Evolutionary conservation across 129 eudicot species (phyloP).

Genomic region (Tagetes patula): DNA sequence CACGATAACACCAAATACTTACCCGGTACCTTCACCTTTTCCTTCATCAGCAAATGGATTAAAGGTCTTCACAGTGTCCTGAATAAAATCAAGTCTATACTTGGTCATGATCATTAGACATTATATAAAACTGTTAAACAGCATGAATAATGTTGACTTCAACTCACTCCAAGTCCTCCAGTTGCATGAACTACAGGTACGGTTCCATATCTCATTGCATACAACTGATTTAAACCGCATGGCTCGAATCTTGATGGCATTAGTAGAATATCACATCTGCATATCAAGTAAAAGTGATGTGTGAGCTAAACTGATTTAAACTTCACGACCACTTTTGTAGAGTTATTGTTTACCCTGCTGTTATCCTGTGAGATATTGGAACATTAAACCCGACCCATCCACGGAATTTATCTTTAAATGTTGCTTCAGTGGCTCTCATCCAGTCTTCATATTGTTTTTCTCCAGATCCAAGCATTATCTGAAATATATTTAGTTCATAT

Average conservation of each 20-base stretch:
- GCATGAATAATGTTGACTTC: not conserved
- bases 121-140: not conserved
- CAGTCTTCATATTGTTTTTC: constrained; percentile 88
- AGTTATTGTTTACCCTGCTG: constrained; percentile 65
- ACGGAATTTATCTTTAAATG: constrained; percentile 54
- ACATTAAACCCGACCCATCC: constrained; percentile 97
- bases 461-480: constrained; percentile 99
- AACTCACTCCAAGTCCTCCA: constrained; percentile 90
- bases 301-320: not conserved
- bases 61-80: constrained; percentile 12
- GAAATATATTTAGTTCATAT: constrained; percentile 14
- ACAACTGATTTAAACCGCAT: constrained; percentile 88
- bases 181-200: constrained; percentile 86
- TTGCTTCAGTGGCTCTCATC: constrained; percentile 75
- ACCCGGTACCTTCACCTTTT: constrained; percentile 17
- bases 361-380: constrained; percentile 83
- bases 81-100: not conserved
- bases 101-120: not conserved
- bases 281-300: not conserved
- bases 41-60: constrained; percentile 9
- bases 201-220: constrained; percentile 95
- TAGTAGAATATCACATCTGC: constrained; percentile 82
- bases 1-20: not conserved
- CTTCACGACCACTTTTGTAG: not conserved
- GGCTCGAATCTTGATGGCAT: constrained; percentile 98